phyloP scores from a whole-genome alignment of 192 early-diverging fungal species.

The Rhizophagus sp. region DNA sequence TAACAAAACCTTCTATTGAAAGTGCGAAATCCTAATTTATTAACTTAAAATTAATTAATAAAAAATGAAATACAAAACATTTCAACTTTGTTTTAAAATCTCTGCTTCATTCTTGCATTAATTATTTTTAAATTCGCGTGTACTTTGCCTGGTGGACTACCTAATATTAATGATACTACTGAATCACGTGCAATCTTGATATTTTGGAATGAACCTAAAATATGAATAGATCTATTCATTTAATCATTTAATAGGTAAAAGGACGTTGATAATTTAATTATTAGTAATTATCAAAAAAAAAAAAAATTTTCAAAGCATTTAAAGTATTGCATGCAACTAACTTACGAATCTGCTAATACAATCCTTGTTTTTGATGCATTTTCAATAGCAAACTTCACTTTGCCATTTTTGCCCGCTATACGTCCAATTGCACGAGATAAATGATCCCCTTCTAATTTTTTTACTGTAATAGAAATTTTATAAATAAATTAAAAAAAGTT shows the following conservation, averaged over 20 bases:
- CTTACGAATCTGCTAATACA: slow-evolving; percentile 91
- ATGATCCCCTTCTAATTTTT: slow-evolving; percentile 93
- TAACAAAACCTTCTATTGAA: no score
- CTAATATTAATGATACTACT: slow-evolving; percentile 86
- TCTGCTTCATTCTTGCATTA: slow-evolving; percentile 90
- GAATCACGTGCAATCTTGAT: slow-evolving; percentile 96
- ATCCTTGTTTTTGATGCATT: slow-evolving; percentile 95
- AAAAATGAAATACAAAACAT: background rate
- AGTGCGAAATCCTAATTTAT: no score
- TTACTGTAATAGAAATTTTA: slow-evolving; percentile 51
- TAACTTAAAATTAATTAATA: no score
- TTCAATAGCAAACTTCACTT: slow-evolving; percentile 97
- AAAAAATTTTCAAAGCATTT: background rate
- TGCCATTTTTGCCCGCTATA: slow-evolving; percentile 97
- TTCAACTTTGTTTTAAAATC: slow-evolving; percentile 64
- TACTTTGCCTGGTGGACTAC: slow-evolving; percentile 96
- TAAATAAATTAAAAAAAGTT: background rate
- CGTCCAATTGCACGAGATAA: slow-evolving; percentile 96
- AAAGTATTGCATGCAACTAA: background rate
- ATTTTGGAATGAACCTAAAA: slow-evolving; percentile 94
- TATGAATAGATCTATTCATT: slow-evolving; percentile 78
- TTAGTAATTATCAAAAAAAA: background rate
- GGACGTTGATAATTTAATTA: background rate
- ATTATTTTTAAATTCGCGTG: slow-evolving; percentile 87
- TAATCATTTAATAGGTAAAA: no score